Conservation (phyloP, 441 rosid genomes). For the Macaranga tanarius region DNA sequence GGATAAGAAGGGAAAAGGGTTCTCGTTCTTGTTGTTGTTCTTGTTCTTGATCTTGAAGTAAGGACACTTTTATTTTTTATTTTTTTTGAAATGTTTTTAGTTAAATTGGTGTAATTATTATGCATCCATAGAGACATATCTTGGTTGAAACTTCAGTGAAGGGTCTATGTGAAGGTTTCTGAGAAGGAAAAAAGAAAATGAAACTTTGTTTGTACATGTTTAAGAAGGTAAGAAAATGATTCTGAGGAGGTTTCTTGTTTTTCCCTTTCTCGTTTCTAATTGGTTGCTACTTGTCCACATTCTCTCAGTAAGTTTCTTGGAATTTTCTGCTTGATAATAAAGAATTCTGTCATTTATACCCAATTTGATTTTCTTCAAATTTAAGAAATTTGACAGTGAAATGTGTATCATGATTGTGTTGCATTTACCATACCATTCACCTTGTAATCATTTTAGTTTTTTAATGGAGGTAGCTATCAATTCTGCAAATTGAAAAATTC, state of each 20-base stretch:
- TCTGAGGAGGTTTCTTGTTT: slow-evolving; percentile 8
- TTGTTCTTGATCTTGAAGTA: neutral
- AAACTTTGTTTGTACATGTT: neutral
- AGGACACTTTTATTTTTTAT: neutral
- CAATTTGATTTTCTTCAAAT: neutral
- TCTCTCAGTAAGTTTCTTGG: neutral
- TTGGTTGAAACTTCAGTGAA: neutral
- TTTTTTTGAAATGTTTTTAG: neutral
- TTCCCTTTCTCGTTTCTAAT: neutral
- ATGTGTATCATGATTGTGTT: neutral
- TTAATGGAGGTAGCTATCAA: too few relatives aligned
- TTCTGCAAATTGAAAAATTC: too few relatives aligned
- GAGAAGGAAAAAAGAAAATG: neutral
- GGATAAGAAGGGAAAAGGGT: neutral
- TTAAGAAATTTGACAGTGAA: neutral
- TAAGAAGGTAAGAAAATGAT: neutral
- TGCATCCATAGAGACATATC: too few relatives aligned
- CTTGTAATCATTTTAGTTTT: too few relatives aligned
- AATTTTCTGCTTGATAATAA: neutral
- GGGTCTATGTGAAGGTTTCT: neutral
- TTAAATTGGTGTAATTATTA: neutral
- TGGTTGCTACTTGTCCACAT: neutral
- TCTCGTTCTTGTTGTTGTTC: neutral
- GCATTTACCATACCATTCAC: too few relatives aligned
- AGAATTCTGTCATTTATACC: too few relatives aligned